A percentile compares a stretch with the other conserved stretches of the same genome.
Conservation (phyloP, 1,284 basidiomycete genomes). For the Peniophora sp. region DNA sequence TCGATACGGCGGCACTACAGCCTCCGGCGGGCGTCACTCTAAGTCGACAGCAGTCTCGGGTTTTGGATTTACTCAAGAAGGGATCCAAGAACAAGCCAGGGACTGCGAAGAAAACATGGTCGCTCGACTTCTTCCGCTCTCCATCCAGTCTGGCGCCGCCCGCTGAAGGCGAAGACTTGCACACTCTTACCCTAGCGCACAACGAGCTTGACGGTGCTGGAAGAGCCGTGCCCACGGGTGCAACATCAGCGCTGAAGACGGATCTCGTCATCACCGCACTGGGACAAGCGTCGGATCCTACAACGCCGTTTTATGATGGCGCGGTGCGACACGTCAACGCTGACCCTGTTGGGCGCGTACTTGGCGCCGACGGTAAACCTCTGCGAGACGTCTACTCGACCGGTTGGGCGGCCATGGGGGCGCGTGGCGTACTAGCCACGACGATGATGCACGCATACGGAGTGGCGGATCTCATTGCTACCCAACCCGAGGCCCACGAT, state of each 20-base stretch:
- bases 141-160: slow-evolving; percentile 46
- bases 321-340: slow-evolving; percentile 42
- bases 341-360: slow-evolving; percentile 38
- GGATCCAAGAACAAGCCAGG: slow-evolving; percentile 50
- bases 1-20: slow-evolving; percentile 38
- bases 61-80: slow-evolving; percentile 59
- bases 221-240: slow-evolving; percentile 55
- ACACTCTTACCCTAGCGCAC: slow-evolving; percentile 47
- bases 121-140: slow-evolving; percentile 73
- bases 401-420: slow-evolving; percentile 92
- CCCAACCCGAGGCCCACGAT: neutral
- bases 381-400: slow-evolving; percentile 78
- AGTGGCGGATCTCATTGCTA: slow-evolving; percentile 58
- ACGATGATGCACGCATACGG: slow-evolving; percentile 93
- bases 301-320: slow-evolving; percentile 43
- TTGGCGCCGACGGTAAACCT: slow-evolving; percentile 31
- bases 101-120: slow-evolving; percentile 60
- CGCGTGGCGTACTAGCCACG: slow-evolving; percentile 85
- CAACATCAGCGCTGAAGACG: slow-evolving; percentile 45
- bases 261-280: slow-evolving; percentile 85
- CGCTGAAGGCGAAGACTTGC: slow-evolving; percentile 13
- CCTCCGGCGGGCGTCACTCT: slow-evolving; percentile 27
- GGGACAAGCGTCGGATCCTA: slow-evolving; percentile 75
- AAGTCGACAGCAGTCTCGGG: slow-evolving; percentile 61
- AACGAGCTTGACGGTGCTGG: slow-evolving; percentile 47